Percentiles rank a stretch among this genome's conserved stretches.
Conservation (phyloP, 1,139 yeast genomes). For the Saccharomyces hybrid region DNA sequence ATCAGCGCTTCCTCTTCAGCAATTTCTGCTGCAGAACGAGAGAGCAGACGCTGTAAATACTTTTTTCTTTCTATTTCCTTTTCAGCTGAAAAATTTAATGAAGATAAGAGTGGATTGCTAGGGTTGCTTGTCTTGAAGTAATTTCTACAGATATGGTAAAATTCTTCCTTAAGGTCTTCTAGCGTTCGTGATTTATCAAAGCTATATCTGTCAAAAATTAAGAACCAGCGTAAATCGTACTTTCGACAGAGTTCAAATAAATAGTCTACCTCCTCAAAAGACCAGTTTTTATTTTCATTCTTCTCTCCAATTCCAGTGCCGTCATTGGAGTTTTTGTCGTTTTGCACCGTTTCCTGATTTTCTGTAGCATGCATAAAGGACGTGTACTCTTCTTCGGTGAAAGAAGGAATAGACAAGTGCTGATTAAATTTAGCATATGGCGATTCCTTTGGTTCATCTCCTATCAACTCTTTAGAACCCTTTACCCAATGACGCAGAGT, state of each 20-base stretch:
- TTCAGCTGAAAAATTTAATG: slow-evolving; percentile 50
- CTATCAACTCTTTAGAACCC: slow-evolving; percentile 47
- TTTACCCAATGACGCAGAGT: slow-evolving; percentile 79
- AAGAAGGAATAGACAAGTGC: slow-evolving; percentile 58
- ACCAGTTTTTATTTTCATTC: slow-evolving; percentile 42
- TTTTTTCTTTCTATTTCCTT: slow-evolving; percentile 74
- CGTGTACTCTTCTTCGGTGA: slow-evolving; percentile 61
- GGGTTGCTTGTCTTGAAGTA: slow-evolving; percentile 31
- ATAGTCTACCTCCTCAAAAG: slow-evolving; percentile 67
- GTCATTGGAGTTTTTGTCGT: not conserved
- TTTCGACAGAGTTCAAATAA: slow-evolving; percentile 63
- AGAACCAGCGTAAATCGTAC: slow-evolving; percentile 83
- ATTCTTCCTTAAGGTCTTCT: slow-evolving; percentile 80
- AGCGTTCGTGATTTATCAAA: slow-evolving; percentile 33
- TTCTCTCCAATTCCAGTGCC: slow-evolving; percentile 6
- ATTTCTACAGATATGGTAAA: slow-evolving; percentile 52
- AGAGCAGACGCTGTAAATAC: slow-evolving; percentile 66
- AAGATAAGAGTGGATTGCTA: slow-evolving; percentile 37
- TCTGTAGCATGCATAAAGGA: slow-evolving; percentile 38
- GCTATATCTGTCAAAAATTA: slow-evolving; percentile 67
- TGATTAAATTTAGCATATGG: slow-evolving; percentile 72
- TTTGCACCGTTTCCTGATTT: slow-evolving; percentile 8
- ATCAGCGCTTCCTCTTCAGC: slow-evolving; percentile 95
- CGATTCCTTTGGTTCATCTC: slow-evolving; percentile 42
- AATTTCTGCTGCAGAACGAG: slow-evolving; percentile 89